Evolutionary conservation across 306 rosid species (phyloP).

Genomic region (Sesbania bispinosa): DNA sequence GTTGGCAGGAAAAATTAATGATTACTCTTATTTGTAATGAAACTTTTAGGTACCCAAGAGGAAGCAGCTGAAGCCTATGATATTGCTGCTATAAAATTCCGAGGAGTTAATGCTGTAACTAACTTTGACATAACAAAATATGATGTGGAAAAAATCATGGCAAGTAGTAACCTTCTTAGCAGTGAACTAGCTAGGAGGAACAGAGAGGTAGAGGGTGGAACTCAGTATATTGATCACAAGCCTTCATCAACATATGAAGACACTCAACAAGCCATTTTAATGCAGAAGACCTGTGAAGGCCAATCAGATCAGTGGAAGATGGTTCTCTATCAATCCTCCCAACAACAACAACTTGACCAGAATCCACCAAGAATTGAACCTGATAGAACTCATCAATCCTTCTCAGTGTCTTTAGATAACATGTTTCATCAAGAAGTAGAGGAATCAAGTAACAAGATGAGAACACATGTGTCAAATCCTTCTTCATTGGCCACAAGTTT

Average conservation of each 20-base stretch:
- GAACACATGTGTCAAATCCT: conserved; percentile 57
- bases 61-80: conserved; percentile 97
- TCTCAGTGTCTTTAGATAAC: conserved; percentile 33
- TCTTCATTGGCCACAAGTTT: conserved; percentile 75
- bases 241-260: conserved; percentile 29
- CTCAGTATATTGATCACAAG: conserved; percentile 38
- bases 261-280: conserved; percentile 34
- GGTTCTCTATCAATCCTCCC: conserved; percentile 47
- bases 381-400: no score
- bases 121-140: conserved; percentile 85
- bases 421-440: conserved; percentile 41
- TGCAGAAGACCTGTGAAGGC: conserved; percentile 39
- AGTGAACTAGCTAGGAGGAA: conserved; percentile 66
- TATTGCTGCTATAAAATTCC: conserved; percentile 82
- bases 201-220: conserved; percentile 30
- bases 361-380: conserved; percentile 31
- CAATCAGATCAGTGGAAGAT: conserved; percentile 58
- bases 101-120: conserved; percentile 83
- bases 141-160: conserved; percentile 78
- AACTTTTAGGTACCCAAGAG: conserved; percentile 78
- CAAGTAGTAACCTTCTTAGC: conserved; percentile 70
- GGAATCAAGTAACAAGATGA: conserved; percentile 47
- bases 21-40: conserved; percentile 16
- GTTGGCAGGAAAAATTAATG: no score
- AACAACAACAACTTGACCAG: no score